Percentiles rank a stretch among this genome's conserved stretches.
Conservation (phyloP, 1,139 yeast genomes). For the Protomyces gravidus region DNA sequence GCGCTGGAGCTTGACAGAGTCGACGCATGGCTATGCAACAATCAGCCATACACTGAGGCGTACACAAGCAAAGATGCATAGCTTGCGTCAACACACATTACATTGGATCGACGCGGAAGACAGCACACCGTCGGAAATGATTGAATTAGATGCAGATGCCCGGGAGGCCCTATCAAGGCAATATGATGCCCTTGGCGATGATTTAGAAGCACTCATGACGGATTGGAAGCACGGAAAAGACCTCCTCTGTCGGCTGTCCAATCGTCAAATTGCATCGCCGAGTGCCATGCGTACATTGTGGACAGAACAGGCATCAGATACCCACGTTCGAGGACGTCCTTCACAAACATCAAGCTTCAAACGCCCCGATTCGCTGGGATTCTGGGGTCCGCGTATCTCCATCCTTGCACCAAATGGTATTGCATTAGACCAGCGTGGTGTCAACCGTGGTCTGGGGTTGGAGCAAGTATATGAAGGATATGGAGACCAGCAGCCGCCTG, state of each 20-base stretch:
- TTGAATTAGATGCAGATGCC: constrained; percentile 6
- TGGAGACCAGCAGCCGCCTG: neutral
- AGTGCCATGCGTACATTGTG: neutral
- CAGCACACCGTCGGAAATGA: neutral
- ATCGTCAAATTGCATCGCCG: too few relatives aligned
- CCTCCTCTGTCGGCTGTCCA: constrained; percentile 30
- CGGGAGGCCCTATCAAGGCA: constrained; percentile 33
- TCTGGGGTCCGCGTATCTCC: constrained; percentile 25
- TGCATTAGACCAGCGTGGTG: neutral
- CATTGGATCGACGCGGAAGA: constrained; percentile 35
- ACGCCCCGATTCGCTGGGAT: constrained; percentile 19
- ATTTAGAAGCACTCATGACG: constrained; percentile 38
- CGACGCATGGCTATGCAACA: neutral
- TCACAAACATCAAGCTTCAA: neutral
- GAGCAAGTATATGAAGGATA: constrained; percentile 12
- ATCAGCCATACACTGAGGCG: constrained; percentile 39
- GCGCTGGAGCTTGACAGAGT: neutral
- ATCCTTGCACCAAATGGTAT: neutral
- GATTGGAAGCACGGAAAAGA: constrained; percentile 39
- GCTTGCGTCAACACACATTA: constrained; percentile 37
- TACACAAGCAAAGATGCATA: constrained; percentile 42
- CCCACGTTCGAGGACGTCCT: neutral
- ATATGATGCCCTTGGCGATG: constrained; percentile 40
- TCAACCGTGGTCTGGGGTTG: neutral
- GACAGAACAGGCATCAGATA: neutral